phyloP scores from a whole-genome alignment of 2,329 filamentous ascomycete genomes.

The Clarireedia homoeocarpa region DNA sequence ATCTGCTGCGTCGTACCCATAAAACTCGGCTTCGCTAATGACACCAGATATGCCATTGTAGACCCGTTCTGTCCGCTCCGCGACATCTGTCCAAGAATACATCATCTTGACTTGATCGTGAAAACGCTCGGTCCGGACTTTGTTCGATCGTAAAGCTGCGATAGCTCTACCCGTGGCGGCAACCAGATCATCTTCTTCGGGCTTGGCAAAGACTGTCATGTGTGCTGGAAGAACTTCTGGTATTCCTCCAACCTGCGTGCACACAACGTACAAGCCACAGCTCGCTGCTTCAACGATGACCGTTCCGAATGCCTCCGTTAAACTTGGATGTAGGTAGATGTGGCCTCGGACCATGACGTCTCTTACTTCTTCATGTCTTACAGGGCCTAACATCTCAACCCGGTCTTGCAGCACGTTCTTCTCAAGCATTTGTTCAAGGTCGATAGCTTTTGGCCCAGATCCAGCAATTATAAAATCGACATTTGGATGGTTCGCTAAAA shows the following conservation, averaged over 20 bases:
- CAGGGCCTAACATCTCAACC: slow-evolving; percentile 83
- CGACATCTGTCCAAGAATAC: slow-evolving; percentile 98
- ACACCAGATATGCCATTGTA: slow-evolving; percentile 87
- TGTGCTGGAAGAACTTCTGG: slow-evolving; percentile 91
- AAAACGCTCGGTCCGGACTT: slow-evolving; percentile 85
- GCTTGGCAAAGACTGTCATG: slow-evolving; percentile 96
- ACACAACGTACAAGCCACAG: slow-evolving; percentile 93
- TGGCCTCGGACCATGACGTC: slow-evolving; percentile 97
- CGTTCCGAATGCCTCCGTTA: slow-evolving; percentile 96
- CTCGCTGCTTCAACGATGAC: slow-evolving; percentile 96
- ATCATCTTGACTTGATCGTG: slow-evolving; percentile 96
- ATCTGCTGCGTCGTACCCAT: slow-evolving; percentile 66
- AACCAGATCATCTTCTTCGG: slow-evolving; percentile 92
- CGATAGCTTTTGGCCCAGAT: slow-evolving; percentile 92
- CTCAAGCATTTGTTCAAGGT: slow-evolving; percentile 97
- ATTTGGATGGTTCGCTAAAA: slow-evolving; percentile 81
- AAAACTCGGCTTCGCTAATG: slow-evolving; percentile 82
- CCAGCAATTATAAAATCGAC: slow-evolving; percentile 96
- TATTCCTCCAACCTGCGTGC: slow-evolving; percentile 92
- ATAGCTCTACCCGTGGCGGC: slow-evolving; percentile 85
- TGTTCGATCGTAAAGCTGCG: slow-evolving; percentile 73
- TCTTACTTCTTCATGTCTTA: slow-evolving; percentile 92
- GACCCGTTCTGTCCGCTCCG: slow-evolving; percentile 84
- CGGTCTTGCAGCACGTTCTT: slow-evolving; percentile 88
- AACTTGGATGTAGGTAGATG: slow-evolving; percentile 89